Conservation (phyloP, 1,284 basidiomycete species). For the Vanrija sp. region DNA sequence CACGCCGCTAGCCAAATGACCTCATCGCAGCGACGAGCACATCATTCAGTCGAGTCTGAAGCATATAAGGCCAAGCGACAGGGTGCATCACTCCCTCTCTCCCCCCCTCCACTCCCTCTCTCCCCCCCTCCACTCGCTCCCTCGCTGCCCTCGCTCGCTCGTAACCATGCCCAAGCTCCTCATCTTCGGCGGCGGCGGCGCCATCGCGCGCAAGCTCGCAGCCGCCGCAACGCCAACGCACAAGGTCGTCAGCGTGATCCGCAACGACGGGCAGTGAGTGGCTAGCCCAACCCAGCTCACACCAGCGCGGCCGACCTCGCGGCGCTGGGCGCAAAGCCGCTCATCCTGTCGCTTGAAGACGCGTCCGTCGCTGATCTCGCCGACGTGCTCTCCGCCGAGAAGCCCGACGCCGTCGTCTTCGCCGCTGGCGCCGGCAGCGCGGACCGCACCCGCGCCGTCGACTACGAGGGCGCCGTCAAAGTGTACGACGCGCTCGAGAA, state of each 20-base stretch:
- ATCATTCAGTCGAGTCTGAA: too few species aligned
- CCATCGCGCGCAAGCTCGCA: conserved; percentile 58
- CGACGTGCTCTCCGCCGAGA: conserved; percentile 53
- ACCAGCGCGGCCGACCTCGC: conserved; percentile 54
- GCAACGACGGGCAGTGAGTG: conserved; percentile 49
- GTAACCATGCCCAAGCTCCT: conserved; percentile 33
- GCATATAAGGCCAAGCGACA: too few species aligned
- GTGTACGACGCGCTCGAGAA: conserved; percentile 66
- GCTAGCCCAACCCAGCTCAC: neutral
- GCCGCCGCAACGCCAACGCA: conserved; percentile 51
- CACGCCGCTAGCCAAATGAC: too few species aligned
- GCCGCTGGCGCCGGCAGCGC: conserved; percentile 67
- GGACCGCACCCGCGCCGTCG: conserved; percentile 64
- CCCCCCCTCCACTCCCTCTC: too few species aligned
- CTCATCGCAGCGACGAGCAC: too few species aligned
- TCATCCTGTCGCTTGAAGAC: conserved; percentile 61
- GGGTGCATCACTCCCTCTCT: too few species aligned
- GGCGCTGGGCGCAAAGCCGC: conserved; percentile 53
- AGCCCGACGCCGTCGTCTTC: conserved; percentile 60
- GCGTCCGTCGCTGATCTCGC: conserved; percentile 55
- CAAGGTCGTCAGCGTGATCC: conserved; percentile 60
- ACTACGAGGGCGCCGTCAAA: conserved; percentile 67
- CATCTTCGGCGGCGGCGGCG: conserved; percentile 46
- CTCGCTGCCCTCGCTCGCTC: too few species aligned
- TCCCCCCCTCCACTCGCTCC: neutral